Conservation (phyloP, 164 flowering plant species). For the Litsea cubeba region DNA sequence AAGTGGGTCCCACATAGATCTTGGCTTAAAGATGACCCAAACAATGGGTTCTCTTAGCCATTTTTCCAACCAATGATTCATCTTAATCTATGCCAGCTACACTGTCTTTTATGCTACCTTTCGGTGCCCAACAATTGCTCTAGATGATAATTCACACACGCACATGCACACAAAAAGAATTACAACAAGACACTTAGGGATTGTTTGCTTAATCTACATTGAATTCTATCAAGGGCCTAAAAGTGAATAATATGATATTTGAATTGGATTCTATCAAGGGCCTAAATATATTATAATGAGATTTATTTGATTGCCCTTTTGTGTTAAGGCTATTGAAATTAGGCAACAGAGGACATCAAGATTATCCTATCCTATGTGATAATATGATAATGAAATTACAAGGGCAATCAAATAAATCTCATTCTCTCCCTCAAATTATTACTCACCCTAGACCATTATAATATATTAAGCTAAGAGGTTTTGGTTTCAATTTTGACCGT, state of each 20-base stretch:
- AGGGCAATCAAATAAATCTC: too few relatives aligned
- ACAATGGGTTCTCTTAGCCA: too few relatives aligned
- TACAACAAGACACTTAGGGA: not conserved
- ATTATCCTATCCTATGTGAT: not conserved
- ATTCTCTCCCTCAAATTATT: too few relatives aligned
- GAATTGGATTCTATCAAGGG: not conserved
- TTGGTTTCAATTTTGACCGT: too few relatives aligned
- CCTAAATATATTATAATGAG: too few relatives aligned
- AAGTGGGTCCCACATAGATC: too few relatives aligned
- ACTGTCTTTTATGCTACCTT: conserved; percentile 26
- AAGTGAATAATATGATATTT: too few relatives aligned
- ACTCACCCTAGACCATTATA: too few relatives aligned
- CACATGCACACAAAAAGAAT: not conserved
- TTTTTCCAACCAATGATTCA: conserved; percentile 56
- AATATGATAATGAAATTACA: too few relatives aligned
- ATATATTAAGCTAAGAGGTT: too few relatives aligned
- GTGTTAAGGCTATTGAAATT: not conserved
- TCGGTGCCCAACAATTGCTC: conserved; percentile 31
- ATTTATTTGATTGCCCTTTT: not conserved
- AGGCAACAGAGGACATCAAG: not conserved
- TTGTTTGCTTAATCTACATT: not conserved
- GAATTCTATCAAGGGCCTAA: not conserved
- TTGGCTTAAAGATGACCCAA: too few relatives aligned
- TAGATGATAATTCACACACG: conserved; percentile 11
- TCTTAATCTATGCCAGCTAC: conserved; percentile 89